Evolutionary conservation across 768 basidiomycete genomes (phyloP).

Genomic region (Filobasidium floriforme): DNA sequence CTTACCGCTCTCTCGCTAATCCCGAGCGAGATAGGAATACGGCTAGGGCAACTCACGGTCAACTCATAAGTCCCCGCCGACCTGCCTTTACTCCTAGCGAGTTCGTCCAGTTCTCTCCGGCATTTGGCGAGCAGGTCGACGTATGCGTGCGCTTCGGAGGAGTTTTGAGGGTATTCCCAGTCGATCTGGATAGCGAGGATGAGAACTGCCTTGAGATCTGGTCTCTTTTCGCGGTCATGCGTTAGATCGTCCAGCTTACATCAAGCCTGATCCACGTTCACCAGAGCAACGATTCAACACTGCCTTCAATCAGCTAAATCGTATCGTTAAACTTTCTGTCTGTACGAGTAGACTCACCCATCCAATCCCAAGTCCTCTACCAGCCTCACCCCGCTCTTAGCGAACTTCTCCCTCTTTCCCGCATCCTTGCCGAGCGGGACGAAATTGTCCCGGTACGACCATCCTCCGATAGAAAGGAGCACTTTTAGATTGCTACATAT

Average conservation of each 20-base stretch:
- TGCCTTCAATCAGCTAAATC: not conserved
- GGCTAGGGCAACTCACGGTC: constrained; percentile 47
- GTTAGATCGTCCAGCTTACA: constrained; percentile 6
- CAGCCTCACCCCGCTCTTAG: constrained; percentile 66
- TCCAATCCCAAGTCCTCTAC: constrained; percentile 89
- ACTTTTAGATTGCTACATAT: constrained; percentile 50
- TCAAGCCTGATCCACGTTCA: constrained; percentile 5
- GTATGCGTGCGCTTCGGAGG: constrained; percentile 72
- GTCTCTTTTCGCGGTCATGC: no score
- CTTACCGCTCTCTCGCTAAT: not conserved
- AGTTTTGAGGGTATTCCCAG: constrained; percentile 79
- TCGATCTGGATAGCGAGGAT: constrained; percentile 47
- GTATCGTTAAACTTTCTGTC: no score
- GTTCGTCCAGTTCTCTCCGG: constrained; percentile 64
- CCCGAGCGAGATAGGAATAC: not conserved
- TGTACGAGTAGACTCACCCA: constrained; percentile 48
- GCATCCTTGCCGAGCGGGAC: constrained; percentile 62
- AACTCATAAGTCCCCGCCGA: constrained; percentile 46
- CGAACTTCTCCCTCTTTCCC: constrained; percentile 62
- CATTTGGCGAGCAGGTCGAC: constrained; percentile 71
- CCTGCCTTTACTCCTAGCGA: constrained; percentile 49
- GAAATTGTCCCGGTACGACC: constrained; percentile 56
- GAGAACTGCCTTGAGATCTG: not conserved
- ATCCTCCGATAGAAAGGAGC: constrained; percentile 83
- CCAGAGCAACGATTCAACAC: no score